These are phyloP conservation scores for Paracamarosporium sp. DNA, from an alignment of 2,329 filamentous ascomycete genomes.

Conservation along the genomic window DNA sequence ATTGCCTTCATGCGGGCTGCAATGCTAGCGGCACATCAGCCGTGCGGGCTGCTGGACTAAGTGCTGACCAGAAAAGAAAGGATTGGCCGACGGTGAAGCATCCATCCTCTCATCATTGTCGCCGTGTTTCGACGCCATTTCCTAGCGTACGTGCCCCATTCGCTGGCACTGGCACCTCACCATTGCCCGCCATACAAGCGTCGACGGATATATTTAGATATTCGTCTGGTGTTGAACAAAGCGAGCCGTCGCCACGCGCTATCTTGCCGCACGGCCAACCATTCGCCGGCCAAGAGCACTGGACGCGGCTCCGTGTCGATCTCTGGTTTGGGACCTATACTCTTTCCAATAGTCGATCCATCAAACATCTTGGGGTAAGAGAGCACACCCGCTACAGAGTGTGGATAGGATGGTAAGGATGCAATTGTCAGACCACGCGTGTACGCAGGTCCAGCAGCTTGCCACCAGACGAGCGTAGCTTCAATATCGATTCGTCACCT, in stretches of 20 bases:
- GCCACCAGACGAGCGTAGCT: background rate
- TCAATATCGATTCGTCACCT: slow-evolving; percentile 3
- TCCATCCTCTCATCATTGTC: background rate
- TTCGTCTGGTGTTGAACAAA: background rate
- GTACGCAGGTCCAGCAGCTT: background rate
- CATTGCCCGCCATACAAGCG: background rate
- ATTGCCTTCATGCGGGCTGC: background rate
- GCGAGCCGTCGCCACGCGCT: background rate
- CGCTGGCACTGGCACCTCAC: background rate
- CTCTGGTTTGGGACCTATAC: background rate
- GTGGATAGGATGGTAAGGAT: background rate
- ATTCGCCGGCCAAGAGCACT: background rate
- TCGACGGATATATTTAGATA: background rate
- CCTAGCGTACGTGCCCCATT: background rate
- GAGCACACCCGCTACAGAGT: background rate
- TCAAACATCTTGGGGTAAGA: background rate
- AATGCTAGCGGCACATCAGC: background rate
- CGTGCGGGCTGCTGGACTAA: background rate
- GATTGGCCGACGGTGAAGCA: background rate
- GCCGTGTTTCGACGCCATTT: background rate
- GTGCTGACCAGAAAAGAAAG: background rate
- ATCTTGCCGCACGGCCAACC: background rate
- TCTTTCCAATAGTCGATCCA: background rate
- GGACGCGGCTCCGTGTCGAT: background rate
- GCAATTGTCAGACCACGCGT: background rate